Conservation (phyloP, 441 rosid species). For the Gossypium schwendimanii region DNA sequence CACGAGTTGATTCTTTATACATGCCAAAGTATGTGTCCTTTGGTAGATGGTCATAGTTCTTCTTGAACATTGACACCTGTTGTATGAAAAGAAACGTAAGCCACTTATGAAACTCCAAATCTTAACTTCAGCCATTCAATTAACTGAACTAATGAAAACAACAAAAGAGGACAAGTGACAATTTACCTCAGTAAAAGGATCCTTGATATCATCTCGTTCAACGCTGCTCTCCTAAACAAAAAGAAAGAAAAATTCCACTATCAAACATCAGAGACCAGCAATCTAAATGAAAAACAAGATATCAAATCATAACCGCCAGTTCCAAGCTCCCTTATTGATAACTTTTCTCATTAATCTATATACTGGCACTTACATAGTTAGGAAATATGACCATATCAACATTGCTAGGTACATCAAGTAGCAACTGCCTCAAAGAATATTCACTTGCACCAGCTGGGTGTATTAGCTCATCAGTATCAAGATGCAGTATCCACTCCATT, state of each 20-base stretch:
- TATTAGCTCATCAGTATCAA: constrained; percentile 65
- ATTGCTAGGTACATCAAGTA: constrained; percentile 62
- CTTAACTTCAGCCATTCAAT: not conserved
- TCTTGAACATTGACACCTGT: constrained; percentile 74
- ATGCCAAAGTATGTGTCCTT: constrained; percentile 74
- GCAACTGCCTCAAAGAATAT: constrained; percentile 61
- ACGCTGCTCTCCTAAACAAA: constrained; percentile 57
- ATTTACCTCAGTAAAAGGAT: constrained; percentile 68
- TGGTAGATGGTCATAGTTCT: constrained; percentile 69
- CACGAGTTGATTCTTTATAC: constrained; percentile 72
- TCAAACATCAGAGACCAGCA: constrained; percentile 5
- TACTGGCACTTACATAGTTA: constrained; percentile 51
- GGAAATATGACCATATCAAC: constrained; percentile 79
- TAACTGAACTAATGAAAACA: not conserved
- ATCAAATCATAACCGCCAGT: not conserved
- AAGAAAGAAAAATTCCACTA: not conserved
- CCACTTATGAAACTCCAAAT: not conserved
- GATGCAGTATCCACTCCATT: constrained; percentile 72
- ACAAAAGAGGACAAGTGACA: constrained; percentile 6
- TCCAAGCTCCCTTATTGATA: constrained; percentile 6
- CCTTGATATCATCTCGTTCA: constrained; percentile 62
- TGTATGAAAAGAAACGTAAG: constrained; percentile 15
- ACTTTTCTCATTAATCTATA: constrained; percentile 10
- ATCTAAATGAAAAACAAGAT: not conserved
- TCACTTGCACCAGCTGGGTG: constrained; percentile 75